Conservation (phyloP, 768 basidiomycete species). For the Termitomyces titanicus region DNA sequence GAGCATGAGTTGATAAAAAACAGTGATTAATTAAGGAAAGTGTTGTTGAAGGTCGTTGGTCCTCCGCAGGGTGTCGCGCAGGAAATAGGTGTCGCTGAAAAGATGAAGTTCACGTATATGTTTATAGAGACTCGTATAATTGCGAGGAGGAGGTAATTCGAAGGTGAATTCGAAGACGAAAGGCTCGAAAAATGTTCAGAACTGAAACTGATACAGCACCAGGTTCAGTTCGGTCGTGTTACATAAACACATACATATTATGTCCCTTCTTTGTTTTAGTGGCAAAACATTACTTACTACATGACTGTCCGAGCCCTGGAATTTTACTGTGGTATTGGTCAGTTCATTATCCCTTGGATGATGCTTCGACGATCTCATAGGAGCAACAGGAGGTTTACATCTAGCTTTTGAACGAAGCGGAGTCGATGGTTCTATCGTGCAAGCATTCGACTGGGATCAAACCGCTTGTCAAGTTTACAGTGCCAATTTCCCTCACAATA, state of each 20-base stretch:
- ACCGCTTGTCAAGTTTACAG: conserved; percentile 67
- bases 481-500: conserved; percentile 48
- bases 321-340: conserved; percentile 83
- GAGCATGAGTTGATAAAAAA: conserved; percentile 7
- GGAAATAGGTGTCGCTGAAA: conserved; percentile 13
- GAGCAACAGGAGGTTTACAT: conserved; percentile 62
- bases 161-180: conserved; percentile 12
- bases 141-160: conserved; percentile 4
- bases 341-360: conserved; percentile 9
- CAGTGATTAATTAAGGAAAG: conserved; percentile 1
- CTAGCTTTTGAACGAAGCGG: conserved; percentile 55
- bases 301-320: conserved; percentile 44
- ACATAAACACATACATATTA: conserved; percentile 9
- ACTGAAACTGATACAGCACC: conserved; percentile 20
- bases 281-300: neutral
- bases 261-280: neutral
- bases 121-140: neutral
- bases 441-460: conserved; percentile 85
- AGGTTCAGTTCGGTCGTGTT: conserved; percentile 10
- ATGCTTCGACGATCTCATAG: neutral
- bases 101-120: neutral
- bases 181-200: conserved; percentile 7
- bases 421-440: conserved; percentile 44
- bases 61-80: conserved; percentile 13
- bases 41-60: conserved; percentile 2